Evolutionary conservation across 108 stramenopile species (phyloP), one percentile per base, ranked within the genome.

Genomic region (Cyclotella distinguenda): DNA sequence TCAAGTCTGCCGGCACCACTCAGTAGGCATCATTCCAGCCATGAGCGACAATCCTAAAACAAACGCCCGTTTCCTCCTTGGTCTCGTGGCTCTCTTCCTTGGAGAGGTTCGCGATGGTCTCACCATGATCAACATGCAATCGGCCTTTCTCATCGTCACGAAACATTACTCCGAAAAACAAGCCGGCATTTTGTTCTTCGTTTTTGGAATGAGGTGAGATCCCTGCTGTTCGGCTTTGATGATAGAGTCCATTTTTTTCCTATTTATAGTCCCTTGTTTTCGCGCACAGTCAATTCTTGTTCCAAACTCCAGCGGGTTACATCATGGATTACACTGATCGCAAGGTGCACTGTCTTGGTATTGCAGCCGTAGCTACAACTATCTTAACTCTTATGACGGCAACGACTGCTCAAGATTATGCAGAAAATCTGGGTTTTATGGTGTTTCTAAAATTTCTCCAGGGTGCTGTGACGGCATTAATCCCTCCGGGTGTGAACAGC

Each of bases 61-160:
- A 31, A 50, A 48, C 38, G 77, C 77, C 50, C 72, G 72, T 44
- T 73, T 55, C 30, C 50, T 73, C 44, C 65, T 78, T 15, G 72
- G 72, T 38, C 67, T 73, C 46, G 89, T 89, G 13, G 89, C 92
- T 40, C 76, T 93, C 34, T 93, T 93, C 72, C 84, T 93, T 44
- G 92, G 92, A 51, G 92, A 93, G 68, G 74, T 93, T 21, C 87
- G 92, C 49, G 92, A 93, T 78, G 92, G 92, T 51, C 74, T 90
- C 16, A 93, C 92, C 34, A 93, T 93, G 92, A 93, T 93, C 81
- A 93, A 93, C 59, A 93, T 93, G 92, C 92, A 93, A 79, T 88
- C 84, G 38, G 87, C 89, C 18, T 93, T 89, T 62, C 72, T 93
- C 62, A 90, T 93, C 39, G 83, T 81, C 0, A 84, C 87, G 36